Conservation (phyloP, 352 stramenopile species). For the Globisporangium polare region DNA sequence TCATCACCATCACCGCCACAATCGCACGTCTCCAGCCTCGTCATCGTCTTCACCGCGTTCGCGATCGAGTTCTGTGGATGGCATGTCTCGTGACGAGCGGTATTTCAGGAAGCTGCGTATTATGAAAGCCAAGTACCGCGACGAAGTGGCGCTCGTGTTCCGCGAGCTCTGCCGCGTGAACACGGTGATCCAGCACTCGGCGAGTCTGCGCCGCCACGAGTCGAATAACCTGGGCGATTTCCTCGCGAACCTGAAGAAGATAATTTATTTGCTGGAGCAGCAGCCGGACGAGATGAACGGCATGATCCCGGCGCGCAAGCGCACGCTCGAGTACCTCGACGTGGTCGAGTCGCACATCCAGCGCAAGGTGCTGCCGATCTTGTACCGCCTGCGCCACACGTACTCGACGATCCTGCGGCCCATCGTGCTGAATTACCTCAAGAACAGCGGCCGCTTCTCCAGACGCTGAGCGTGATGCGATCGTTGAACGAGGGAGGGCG, state of each 20-base stretch:
- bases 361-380: slow-evolving; percentile 78
- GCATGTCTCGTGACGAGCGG: slow-evolving; percentile 34
- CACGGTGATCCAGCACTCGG: slow-evolving; percentile 74
- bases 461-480: slow-evolving; percentile 29
- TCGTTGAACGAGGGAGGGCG: not conserved
- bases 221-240: slow-evolving; percentile 83
- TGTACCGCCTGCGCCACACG: slow-evolving; percentile 68
- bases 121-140: slow-evolving; percentile 74
- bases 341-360: slow-evolving; percentile 83
- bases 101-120: slow-evolving; percentile 67
- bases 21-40: not conserved
- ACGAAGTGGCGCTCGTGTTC: slow-evolving; percentile 78
- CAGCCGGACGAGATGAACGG: slow-evolving; percentile 65
- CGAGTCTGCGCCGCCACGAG: slow-evolving; percentile 66
- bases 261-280: slow-evolving; percentile 88
- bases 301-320: slow-evolving; percentile 72
- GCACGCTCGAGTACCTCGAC: slow-evolving; percentile 72
- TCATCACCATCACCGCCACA: not conserved
- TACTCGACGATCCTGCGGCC: slow-evolving; percentile 77
- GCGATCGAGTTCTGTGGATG: not conserved
- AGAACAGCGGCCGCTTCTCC: slow-evolving; percentile 57
- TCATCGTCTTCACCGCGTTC: slow-evolving; percentile 2
- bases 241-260: slow-evolving; percentile 83
- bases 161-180: slow-evolving; percentile 79
- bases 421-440: slow-evolving; percentile 76